Evolutionary conservation across 768 basidiomycete genomes (phyloP), one percentile per base, ranked within the genome.

Genomic region (Phylloporus sp.): DNA sequence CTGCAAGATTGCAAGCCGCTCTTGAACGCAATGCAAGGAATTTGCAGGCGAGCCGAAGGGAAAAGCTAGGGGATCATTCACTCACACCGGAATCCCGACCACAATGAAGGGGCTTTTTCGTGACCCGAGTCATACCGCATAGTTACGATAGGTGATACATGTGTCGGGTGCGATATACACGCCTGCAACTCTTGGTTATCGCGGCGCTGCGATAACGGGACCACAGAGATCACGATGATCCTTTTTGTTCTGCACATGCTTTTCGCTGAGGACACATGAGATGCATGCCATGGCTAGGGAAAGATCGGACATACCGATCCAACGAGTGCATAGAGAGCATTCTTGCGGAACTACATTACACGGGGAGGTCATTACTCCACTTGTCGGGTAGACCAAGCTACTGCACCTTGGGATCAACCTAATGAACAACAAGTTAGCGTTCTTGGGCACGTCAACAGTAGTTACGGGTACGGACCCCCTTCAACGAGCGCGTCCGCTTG

Each of bases 371-470:
- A 38, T 45, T 22, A 44, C 28, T 37, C 14, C 42, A 29, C 5
- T 13, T 18, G 49, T 15, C 5, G 38, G 45, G 10, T 4, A 11
- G 17, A 32, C 10, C 31, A 24, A 6, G 23, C 14, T 28, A 53
- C 58, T 71, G 51, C 55, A 89, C 88, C 81, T 89, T 91, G 50
- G 83, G 66, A 54, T 91, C 89, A 62, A 91, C 82, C 89, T 91
- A 56, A n/a, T 4, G 18, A 3, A 46, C 35, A 41, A 9, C 15
- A 46, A 45, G 11, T 53, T 42, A 42, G 43, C 43, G 27, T 43
- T 18, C 13, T 20, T 41, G 31, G n/a, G 31, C 28, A 33, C 29
- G 29, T 17, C 18, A 46, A 43, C 7, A 44, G 9, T 6, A 32
- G 35, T 32, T 3, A 22, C 32, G 15, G 35, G 43, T 6, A 86